phyloP scores from a whole-genome alignment of 2,329 filamentous ascomycete genomes.

The Hypoxylon sp. region DNA sequence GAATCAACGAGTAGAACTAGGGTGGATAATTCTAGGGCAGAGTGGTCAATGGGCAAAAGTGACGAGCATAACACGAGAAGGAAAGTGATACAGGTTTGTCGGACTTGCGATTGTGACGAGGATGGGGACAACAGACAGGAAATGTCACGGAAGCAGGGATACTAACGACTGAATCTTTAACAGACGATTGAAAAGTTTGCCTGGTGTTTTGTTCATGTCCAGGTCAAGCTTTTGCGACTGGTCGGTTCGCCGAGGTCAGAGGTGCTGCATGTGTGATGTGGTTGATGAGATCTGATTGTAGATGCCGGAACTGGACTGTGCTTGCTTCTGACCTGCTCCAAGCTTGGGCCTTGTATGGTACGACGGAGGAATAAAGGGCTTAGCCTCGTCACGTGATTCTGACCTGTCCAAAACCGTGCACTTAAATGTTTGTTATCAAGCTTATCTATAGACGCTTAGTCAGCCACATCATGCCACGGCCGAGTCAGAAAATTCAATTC shows the following conservation, averaged over 20 bases:
- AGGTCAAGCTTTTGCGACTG: neutral
- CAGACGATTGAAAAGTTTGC: neutral
- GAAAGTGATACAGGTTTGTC: neutral
- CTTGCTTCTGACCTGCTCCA: constrained; percentile 16
- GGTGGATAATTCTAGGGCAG: neutral
- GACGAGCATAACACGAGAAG: neutral
- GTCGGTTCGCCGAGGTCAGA: neutral
- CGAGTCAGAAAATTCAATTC: neutral
- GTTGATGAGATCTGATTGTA: constrained; percentile 11
- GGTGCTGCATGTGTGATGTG: constrained; percentile 3
- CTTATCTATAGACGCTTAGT: neutral
- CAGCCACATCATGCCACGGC: neutral
- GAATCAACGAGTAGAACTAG: constrained; percentile 1
- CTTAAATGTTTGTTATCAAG: neutral
- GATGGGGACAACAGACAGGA: neutral
- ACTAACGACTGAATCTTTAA: constrained; percentile 12
- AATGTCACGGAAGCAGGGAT: neutral
- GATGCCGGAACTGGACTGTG: neutral
- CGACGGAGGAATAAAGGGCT: constrained; percentile 4
- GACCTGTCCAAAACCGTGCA: too few species aligned
- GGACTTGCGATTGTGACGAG: neutral
- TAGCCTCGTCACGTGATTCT: constrained; percentile 20
- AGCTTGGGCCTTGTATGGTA: constrained; percentile 22
- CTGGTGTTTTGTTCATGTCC: neutral
- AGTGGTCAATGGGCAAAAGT: constrained; percentile 8